Evolutionary conservation across 2,329 filamentous ascomycete genomes (phyloP), one percentile per base, ranked within the genome.

Genomic region (Scytalidium lignicola): DNA sequence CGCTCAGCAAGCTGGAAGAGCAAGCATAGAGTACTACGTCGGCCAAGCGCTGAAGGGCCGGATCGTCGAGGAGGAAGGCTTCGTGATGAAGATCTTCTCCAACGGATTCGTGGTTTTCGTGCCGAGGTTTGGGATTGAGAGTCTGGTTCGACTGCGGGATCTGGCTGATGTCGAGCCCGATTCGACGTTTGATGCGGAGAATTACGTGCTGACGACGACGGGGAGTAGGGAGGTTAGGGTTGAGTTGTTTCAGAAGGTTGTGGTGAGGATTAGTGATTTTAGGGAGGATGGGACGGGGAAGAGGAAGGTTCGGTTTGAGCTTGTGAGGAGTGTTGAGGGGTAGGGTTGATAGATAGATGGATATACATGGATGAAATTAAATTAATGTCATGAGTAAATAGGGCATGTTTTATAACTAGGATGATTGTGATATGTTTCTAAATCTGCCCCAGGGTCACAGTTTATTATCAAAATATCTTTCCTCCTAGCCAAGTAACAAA

Each of bases 81-180:
- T 96, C 67, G 83, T 99, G 42, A 95, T 99, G 88, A 88, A 89
- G 65, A 86, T 99, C 47, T 99, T 99, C 70, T 90, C 88, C 65
- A 99, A 99, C 70, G 93, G 93, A 6, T 92, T 96, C 60, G 93
- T 97, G 17, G 91, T 97, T 10, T 91, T 97, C 53, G 92, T 99
- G 44, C 93, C 93, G 6, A 77, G 90, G 15, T 99, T 99, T 67
- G 93, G 93, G 39, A 95, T 99, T 61, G 93, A 99, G 73, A 87
- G 90, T 39, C 72, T 96, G 53, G 93, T 99, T 55, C 79, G 92
- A 10, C 72, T 97, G 58, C 77, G 90, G 51, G 93, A 97, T 70
- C 75, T 97, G 51, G 85, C 84, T 3, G 80, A 86, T 15, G 79
- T 82, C 0, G 89, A 88, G 66, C 88, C 90, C 1, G 86, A 91